Conservation (phyloP, 805 yeast genomes). For the Kuraishia hungarica region DNA sequence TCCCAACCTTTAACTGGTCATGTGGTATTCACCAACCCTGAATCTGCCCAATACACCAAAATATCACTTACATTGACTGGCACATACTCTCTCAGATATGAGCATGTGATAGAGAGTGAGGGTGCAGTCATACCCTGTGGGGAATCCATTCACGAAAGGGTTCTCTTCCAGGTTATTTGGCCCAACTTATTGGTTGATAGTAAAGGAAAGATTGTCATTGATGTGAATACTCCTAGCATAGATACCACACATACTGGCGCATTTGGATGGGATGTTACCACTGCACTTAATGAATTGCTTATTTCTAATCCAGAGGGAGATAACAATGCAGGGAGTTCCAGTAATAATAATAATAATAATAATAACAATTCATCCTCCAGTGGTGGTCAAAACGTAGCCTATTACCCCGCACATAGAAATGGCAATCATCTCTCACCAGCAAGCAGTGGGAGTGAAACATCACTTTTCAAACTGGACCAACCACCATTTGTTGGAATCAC, state of each 20-base stretch:
- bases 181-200: slow-evolving; percentile 31
- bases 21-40: slow-evolving; percentile 36
- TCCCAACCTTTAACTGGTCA: slow-evolving; percentile 34
- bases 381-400: not conserved
- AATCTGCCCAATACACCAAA: slow-evolving; percentile 29
- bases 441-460: not conserved
- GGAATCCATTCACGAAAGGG: slow-evolving; percentile 13
- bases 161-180: slow-evolving; percentile 38
- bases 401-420: not conserved
- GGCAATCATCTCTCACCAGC: not conserved
- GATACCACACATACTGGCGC: slow-evolving; percentile 18
- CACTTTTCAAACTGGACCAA: not conserved
- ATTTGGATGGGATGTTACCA: slow-evolving; percentile 22
- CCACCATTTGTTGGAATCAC: not conserved
- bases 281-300: slow-evolving; percentile 9
- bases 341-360: not conserved
- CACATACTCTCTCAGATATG: slow-evolving; percentile 32
- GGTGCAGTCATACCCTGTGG: not conserved
- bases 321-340: not conserved
- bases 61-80: slow-evolving; percentile 33
- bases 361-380: not conserved
- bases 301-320: not conserved
- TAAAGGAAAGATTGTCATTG: slow-evolving; percentile 25
- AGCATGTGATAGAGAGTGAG: slow-evolving; percentile 24
- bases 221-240: not conserved